Conservation (phyloP, 768 basidiomycete genomes). For the Tephrocybe sp. region DNA sequence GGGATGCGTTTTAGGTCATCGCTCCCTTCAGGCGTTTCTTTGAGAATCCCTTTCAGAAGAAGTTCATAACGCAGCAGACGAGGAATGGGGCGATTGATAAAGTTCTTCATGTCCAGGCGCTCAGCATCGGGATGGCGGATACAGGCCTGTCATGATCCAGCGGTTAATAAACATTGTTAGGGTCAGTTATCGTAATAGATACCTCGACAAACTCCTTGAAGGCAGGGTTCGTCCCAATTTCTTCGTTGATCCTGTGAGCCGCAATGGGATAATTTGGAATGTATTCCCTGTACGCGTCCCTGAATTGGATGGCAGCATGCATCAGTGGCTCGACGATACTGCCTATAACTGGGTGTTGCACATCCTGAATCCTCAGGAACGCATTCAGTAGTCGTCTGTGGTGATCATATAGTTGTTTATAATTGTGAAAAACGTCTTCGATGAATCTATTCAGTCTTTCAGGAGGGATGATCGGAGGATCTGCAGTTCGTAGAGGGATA, state of each 20-base stretch:
- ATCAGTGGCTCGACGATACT: slow-evolving; percentile 82
- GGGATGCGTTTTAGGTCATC: slow-evolving; percentile 81
- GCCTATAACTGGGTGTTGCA: slow-evolving; percentile 77
- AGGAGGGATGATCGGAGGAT: slow-evolving; percentile 77
- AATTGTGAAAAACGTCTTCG: slow-evolving; percentile 87
- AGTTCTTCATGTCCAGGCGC: slow-evolving; percentile 87
- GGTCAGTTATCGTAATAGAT: slow-evolving; percentile 4
- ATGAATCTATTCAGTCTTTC: slow-evolving; percentile 76
- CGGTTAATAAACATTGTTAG: slow-evolving; percentile 16
- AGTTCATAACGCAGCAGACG: slow-evolving; percentile 87
- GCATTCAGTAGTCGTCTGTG: slow-evolving; percentile 74
- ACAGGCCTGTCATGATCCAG: slow-evolving; percentile 30
- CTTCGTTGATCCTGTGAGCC: slow-evolving; percentile 81
- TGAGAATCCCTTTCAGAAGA: slow-evolving; percentile 74
- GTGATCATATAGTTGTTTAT: slow-evolving; percentile 68
- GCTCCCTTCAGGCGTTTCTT: slow-evolving; percentile 72
- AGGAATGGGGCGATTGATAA: slow-evolving; percentile 90
- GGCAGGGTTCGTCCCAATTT: slow-evolving; percentile 73
- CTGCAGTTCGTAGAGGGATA: slow-evolving; percentile 67
- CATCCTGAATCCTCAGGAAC: slow-evolving; percentile 81
- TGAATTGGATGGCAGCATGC: slow-evolving; percentile 88
- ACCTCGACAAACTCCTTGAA: slow-evolving; percentile 87
- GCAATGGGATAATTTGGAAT: slow-evolving; percentile 90
- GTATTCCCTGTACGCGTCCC: slow-evolving; percentile 90
- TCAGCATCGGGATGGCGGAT: slow-evolving; percentile 72